Percentiles rank a stretch among this genome's conserved stretches.
These are phyloP conservation scores for Hypoxylon sp. DNA, from an alignment of 2,329 filamentous ascomycete genomes.

Conservation along the genomic window DNA sequence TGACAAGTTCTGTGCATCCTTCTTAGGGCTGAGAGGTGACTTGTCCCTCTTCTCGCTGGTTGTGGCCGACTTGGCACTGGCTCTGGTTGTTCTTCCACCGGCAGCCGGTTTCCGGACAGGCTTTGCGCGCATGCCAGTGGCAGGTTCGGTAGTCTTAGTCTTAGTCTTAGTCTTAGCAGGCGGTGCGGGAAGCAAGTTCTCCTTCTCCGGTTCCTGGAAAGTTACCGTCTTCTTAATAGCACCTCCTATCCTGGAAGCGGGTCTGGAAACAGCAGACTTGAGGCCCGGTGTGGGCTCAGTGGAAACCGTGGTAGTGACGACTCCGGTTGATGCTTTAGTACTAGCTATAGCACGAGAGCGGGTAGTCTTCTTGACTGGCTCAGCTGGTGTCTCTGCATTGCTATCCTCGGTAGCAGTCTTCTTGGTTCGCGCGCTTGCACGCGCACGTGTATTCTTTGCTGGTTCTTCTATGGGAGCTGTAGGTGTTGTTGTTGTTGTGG, in stretches of 20 bases:
- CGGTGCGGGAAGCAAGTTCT: constrained; percentile 67
- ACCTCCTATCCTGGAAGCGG: constrained; percentile 46
- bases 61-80: constrained; percentile 55
- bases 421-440: constrained; percentile 52
- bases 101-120: constrained; percentile 65
- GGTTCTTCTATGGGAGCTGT: constrained; percentile 51
- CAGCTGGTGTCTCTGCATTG: constrained; percentile 49
- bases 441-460: constrained; percentile 48
- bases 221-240: constrained; percentile 71
- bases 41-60: constrained; percentile 58
- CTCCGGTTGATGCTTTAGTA: constrained; percentile 61
- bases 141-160: constrained; percentile 54
- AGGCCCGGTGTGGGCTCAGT: constrained; percentile 55
- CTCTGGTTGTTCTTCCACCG: constrained; percentile 56
- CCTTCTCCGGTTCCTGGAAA: constrained; percentile 76
- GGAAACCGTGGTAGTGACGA: constrained; percentile 55
- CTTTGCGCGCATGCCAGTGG: constrained; percentile 61
- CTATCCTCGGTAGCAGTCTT: constrained; percentile 50
- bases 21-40: constrained; percentile 74
- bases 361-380: constrained; percentile 57
- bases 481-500: constrained; percentile 49
- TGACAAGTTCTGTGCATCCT: constrained; percentile 70
- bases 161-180: constrained; percentile 54
- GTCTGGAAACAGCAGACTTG: constrained; percentile 60
- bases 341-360: constrained; percentile 55